Conservation (phyloP, 768 basidiomycete species). For the Leccinum subtestaceum region DNA sequence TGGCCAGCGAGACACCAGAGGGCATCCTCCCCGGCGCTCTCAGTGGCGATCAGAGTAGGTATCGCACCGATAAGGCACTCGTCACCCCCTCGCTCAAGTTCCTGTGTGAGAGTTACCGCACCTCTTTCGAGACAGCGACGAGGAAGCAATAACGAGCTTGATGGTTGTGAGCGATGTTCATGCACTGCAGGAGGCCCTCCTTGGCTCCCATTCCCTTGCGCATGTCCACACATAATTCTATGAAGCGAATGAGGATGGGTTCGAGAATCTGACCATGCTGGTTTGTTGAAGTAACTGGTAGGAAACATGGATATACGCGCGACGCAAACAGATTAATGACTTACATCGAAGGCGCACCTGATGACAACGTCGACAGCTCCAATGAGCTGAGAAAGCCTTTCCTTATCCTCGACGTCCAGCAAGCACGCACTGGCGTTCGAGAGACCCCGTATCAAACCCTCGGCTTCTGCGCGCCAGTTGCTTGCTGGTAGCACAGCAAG, state of each 20-base stretch:
- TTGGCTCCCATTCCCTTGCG: too few species aligned
- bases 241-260: too few species aligned
- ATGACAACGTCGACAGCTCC: constrained; percentile 73
- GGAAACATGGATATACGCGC: too few species aligned
- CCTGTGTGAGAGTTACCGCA: not conserved
- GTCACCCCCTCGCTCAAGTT: not conserved
- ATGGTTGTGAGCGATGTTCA: too few species aligned
- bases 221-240: too few species aligned
- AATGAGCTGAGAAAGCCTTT: constrained; percentile 51
- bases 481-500: constrained; percentile 50
- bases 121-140: constrained; percentile 46
- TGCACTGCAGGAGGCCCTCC: too few species aligned
- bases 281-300: too few species aligned
- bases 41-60: not conserved
- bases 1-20: constrained; percentile 51
- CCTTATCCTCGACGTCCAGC: constrained; percentile 55
- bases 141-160: not conserved
- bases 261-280: too few species aligned
- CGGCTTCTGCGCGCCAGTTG: constrained; percentile 61
- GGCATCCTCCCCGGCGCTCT: not conserved
- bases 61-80: not conserved
- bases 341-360: constrained; percentile 48
- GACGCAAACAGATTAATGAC: too few species aligned
- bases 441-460: constrained; percentile 41
- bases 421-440: constrained; percentile 52